Percentiles rank a stretch among this genome's conserved stretches.
Evolutionary conservation across 768 basidiomycete genomes (phyloP).

Genomic region (Phanerochaete carnosa): DNA sequence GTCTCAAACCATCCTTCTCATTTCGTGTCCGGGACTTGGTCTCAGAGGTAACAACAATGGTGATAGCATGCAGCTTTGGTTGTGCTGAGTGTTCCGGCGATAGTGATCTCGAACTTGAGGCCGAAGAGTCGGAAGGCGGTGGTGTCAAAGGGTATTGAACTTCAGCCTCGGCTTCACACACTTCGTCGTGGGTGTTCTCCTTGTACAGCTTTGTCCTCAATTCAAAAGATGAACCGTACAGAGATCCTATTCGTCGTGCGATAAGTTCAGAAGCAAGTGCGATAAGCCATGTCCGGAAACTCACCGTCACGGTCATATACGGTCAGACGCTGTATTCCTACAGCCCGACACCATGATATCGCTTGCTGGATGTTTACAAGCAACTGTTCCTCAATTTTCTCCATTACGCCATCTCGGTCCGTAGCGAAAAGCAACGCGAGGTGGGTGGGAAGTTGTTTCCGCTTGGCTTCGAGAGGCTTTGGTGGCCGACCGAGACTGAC

Average conservation of each 20-base stretch:
- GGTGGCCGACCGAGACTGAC: slow-evolving; percentile 38
- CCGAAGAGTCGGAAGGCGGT: slow-evolving; percentile 70
- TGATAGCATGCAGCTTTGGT: slow-evolving; percentile 20
- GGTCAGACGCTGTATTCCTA: slow-evolving; percentile 61
- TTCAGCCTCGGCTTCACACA: slow-evolving; percentile 43
- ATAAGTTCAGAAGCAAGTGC: not conserved
- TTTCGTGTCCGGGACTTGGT: slow-evolving; percentile 5
- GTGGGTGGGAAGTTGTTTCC: slow-evolving; percentile 61
- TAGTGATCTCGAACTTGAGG: slow-evolving; percentile 59
- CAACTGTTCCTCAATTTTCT: slow-evolving; percentile 39
- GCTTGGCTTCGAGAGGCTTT: slow-evolving; percentile 44
- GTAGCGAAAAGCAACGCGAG: slow-evolving; percentile 61
- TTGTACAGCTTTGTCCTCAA: slow-evolving; percentile 36
- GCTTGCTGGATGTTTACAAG: slow-evolving; percentile 51
- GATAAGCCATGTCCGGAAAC: slow-evolving; percentile 28
- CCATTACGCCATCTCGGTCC: slow-evolving; percentile 30
- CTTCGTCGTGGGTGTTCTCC: slow-evolving; percentile 8
- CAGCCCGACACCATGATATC: slow-evolving; percentile 58
- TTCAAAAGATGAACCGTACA: slow-evolving; percentile 25
- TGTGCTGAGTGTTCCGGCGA: slow-evolving; percentile 39
- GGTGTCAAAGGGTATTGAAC: slow-evolving; percentile 72
- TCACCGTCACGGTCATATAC: slow-evolving; percentile 72
- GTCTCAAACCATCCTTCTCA: slow-evolving; percentile 15
- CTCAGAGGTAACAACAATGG: slow-evolving; percentile 9
- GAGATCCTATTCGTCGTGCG: slow-evolving; percentile 11